Conservation (phyloP, 331 rosid genomes). For the Telfairia occidentalis region DNA sequence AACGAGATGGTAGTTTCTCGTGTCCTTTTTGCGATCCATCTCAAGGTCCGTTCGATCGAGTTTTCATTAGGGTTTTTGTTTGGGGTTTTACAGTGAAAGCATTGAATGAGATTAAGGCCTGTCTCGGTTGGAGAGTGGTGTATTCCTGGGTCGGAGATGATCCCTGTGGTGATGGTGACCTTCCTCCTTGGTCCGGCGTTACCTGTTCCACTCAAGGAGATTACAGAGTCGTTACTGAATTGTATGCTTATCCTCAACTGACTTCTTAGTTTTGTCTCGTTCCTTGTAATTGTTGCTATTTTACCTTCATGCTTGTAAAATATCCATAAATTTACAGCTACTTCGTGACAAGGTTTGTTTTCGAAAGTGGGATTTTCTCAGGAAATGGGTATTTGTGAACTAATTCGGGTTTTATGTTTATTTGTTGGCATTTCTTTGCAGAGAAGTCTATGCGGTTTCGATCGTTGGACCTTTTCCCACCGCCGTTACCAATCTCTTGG, state of each 20-base stretch:
- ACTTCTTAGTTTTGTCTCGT: not conserved
- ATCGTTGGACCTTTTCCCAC: constrained; percentile 98
- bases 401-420: not conserved
- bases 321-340: not conserved
- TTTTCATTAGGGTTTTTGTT: not conserved
- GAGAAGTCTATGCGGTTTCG: constrained; percentile 97
- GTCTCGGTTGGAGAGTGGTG: constrained; percentile 95
- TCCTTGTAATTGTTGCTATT: not conserved
- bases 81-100: constrained; percentile 59
- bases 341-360: not conserved
- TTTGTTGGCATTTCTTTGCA: constrained; percentile 19
- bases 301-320: not conserved
- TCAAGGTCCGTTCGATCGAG: not conserved
- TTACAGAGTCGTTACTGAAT: constrained; percentile 84
- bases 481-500: constrained; percentile 93
- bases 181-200: constrained; percentile 95
- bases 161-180: constrained; percentile 93
- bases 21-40: not conserved
- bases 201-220: constrained; percentile 95
- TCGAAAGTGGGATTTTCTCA: not conserved
- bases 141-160: constrained; percentile 99
- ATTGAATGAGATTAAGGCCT: constrained; percentile 92
- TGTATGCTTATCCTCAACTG: constrained; percentile 30
- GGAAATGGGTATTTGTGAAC: not conserved
- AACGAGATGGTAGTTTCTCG: constrained; percentile 63